These are phyloP conservation scores for Trichophyton rubrum DNA, from an alignment of 2,329 filamentous ascomycete genomes.

Conservation along the genomic window DNA sequence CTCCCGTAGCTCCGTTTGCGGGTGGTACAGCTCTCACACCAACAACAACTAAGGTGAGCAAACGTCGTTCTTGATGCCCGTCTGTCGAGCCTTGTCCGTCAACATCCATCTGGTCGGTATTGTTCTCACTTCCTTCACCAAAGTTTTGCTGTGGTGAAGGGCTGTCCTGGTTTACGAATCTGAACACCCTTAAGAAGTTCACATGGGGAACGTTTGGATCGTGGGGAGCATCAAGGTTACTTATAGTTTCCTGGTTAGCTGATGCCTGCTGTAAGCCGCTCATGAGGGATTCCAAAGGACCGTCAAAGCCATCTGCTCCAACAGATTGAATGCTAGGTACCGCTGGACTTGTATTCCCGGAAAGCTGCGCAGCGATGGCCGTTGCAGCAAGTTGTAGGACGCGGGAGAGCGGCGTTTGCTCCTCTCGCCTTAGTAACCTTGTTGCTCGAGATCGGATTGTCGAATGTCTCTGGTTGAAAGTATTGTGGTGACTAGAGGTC, in stretches of 20 bases:
- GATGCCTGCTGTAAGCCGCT: conserved; percentile 51
- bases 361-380: conserved; percentile 52
- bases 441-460: conserved; percentile 37
- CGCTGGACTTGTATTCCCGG: conserved; percentile 46
- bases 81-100: conserved; percentile 27
- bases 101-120: conserved; percentile 26
- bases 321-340: conserved; percentile 44
- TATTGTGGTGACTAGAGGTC: conserved; percentile 9
- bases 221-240: conserved; percentile 16
- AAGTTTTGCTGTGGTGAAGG: conserved; percentile 17
- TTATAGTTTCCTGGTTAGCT: conserved; percentile 36
- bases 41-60: conserved; percentile 57
- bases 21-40: conserved; percentile 55
- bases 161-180: conserved; percentile 46
- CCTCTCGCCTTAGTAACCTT: conserved; percentile 42
- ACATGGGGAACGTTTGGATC: conserved; percentile 42
- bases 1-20: conserved; percentile 34
- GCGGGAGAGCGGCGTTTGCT: conserved; percentile 50
- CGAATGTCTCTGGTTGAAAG: conserved; percentile 17
- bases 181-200: conserved; percentile 57
- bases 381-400: conserved; percentile 51
- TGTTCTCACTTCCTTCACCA: conserved; percentile 17
- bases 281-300: conserved; percentile 51
- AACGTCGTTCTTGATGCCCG: conserved; percentile 40
- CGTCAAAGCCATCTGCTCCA: conserved; percentile 45